Evolutionary conservation across 2,329 filamentous ascomycete species (phyloP).

Genomic region (Cryphonectria parasitica): DNA sequence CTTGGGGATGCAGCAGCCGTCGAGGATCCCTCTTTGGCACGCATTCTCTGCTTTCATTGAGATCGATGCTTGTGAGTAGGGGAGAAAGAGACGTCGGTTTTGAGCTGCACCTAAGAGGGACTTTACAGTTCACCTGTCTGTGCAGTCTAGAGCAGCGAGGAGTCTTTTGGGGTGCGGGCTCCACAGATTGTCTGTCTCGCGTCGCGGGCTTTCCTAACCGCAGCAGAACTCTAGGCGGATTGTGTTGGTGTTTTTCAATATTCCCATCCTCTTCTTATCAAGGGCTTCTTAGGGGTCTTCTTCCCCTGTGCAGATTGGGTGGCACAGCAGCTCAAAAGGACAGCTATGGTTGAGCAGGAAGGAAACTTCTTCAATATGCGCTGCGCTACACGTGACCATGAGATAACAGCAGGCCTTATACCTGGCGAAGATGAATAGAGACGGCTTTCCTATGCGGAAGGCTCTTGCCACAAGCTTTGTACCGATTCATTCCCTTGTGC

Average conservation of each 20-base stretch:
- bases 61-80: not conserved
- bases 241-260: not conserved
- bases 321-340: not conserved
- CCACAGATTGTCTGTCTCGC: not conserved
- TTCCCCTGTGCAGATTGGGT: not conserved
- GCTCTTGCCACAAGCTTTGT: not conserved
- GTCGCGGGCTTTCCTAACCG: not conserved
- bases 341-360: not conserved
- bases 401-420: not conserved
- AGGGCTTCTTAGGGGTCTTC: not conserved
- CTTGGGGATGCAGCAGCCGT: not conserved
- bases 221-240: not conserved
- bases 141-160: slow-evolving; percentile 2
- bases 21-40: slow-evolving; percentile 1
- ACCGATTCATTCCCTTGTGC: not conserved
- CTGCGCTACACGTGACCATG: not conserved
- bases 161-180: not conserved
- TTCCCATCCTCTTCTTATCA: not conserved
- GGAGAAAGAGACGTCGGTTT: not conserved
- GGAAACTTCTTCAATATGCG: not conserved
- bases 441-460: not conserved
- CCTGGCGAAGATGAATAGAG: not conserved
- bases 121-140: not conserved
- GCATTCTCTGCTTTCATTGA: slow-evolving; percentile 5
- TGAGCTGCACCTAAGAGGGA: not conserved